Evolutionary conservation across 129 eudicot species (phyloP), one percentile per base, ranked within the genome.

Genomic region (Tagetes erecta): DNA sequence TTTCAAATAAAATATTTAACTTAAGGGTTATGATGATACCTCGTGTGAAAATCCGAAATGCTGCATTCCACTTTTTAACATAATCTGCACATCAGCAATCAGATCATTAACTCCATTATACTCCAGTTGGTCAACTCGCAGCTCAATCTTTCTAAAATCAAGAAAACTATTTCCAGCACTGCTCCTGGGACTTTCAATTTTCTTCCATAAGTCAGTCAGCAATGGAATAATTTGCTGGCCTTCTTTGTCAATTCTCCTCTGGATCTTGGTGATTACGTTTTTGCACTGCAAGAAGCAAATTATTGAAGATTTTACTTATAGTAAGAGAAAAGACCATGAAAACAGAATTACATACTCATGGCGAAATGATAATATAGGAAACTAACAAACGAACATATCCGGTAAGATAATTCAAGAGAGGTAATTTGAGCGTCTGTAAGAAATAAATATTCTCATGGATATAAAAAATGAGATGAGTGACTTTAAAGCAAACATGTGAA

Each of bases 151-250:
- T 60, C 83, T 80, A 46, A 90, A 42, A 80, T 88, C 92, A 70
- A 93, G 84, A 73, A 84, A 82, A 72, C 49, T 87, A 64, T 74
- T 88, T 50, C 79, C 95, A 34, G 75, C 44, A 40, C 44, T 40
- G 3, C 44, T 40, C 44, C 44, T 40, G 44, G 27, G 7, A 57
- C 30, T 46, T 53, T 67, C 52, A 39, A 64, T 84, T 77, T 83
- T 90, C 78, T 81, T 90, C 98, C 98, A 93, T 49, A 93, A 84
- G 74, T 86, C 97, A 69, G 96, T 87, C 40, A 93, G 82, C 52
- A 90, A 75, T 0, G 98, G 98, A 51, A 93, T 82, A 67, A 93
- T 90, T 67, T 84, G 87, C 46, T 83, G 88, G 62, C 98, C 98
- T 85, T 90, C 98, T 73, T 79, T 84, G 39, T 87, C 96, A 44